phyloP scores from a whole-genome alignment of 768 basidiomycete genomes.

The Tricholoma sp. region DNA sequence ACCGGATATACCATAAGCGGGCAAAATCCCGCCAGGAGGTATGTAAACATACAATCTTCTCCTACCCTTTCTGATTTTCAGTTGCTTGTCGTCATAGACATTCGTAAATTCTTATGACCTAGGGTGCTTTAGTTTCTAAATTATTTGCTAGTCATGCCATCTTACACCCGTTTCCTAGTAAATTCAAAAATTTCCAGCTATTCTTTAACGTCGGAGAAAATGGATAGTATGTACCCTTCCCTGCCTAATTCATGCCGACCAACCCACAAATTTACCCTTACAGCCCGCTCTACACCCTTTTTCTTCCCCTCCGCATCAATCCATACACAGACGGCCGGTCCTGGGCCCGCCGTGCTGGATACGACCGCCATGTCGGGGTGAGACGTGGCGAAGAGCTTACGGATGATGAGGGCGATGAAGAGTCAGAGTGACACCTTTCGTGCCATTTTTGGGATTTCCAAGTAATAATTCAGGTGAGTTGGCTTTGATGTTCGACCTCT shows the following conservation, averaged over 20 bases:
- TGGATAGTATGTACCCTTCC: constrained; percentile 64
- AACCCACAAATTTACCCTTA: not conserved
- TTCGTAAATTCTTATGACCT: constrained; percentile 93
- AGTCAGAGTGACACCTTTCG: not conserved
- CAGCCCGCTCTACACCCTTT: constrained; percentile 74
- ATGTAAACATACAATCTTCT: constrained; percentile 15
- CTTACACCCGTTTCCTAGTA: constrained; percentile 23
- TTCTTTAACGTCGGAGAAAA: constrained; percentile 84
- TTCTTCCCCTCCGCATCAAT: constrained; percentile 73
- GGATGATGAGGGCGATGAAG: constrained; percentile 67
- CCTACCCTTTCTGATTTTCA: not conserved
- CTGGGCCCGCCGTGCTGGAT: constrained; percentile 71
- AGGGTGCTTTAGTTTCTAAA: constrained; percentile 43
- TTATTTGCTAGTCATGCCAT: not conserved
- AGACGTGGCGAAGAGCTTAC: constrained; percentile 83
- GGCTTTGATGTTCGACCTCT: not conserved
- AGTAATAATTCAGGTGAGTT: not conserved
- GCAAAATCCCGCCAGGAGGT: constrained; percentile 72
- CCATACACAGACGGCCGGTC: constrained; percentile 83
- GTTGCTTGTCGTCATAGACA: constrained; percentile 31
- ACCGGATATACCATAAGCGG: constrained; percentile 66
- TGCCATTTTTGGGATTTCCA: not conserved
- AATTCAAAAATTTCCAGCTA: constrained; percentile 62
- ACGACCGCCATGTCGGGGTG: constrained; percentile 56
- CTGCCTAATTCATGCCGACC: not conserved